A percentile compares a stretch with the other conserved stretches of the same genome.
Conservation (phyloP, 2,329 filamentous ascomycete species). For the Fusarium aywerte region DNA sequence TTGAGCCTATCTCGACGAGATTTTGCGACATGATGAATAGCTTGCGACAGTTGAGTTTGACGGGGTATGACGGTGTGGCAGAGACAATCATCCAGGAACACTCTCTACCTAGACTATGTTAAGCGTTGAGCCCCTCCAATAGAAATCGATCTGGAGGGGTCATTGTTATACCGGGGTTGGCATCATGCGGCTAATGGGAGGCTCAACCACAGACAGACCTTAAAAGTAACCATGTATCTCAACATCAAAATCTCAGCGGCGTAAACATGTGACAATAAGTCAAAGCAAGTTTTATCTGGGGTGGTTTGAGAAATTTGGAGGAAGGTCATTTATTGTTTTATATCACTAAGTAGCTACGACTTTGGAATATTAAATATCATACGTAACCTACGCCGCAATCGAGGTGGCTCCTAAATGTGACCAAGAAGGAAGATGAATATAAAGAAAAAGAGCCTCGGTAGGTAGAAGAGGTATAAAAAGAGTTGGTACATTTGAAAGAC, state of each 20-base stretch:
- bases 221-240: not conserved
- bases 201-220: not conserved
- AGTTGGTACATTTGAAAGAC: too few relatives aligned
- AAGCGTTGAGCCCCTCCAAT: conserved; percentile 41
- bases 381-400: too few relatives aligned
- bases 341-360: too few relatives aligned
- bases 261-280: too few relatives aligned
- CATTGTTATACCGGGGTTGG: conserved; percentile 47
- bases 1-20: conserved; percentile 55
- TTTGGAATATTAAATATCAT: too few relatives aligned
- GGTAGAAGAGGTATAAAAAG: too few relatives aligned
- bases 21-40: conserved; percentile 47
- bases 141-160: conserved; percentile 37
- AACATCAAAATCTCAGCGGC: not conserved
- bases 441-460: not conserved
- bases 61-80: conserved; percentile 40
- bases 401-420: too few relatives aligned
- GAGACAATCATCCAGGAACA: conserved; percentile 35
- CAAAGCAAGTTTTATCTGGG: too few relatives aligned
- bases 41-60: conserved; percentile 35
- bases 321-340: too few relatives aligned
- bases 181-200: conserved; percentile 36
- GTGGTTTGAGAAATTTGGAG: too few relatives aligned
- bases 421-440: not conserved
- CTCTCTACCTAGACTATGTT: not conserved